Conservation (phyloP, 176 grass and related monocot species). For the Oryza glaberrima region DNA sequence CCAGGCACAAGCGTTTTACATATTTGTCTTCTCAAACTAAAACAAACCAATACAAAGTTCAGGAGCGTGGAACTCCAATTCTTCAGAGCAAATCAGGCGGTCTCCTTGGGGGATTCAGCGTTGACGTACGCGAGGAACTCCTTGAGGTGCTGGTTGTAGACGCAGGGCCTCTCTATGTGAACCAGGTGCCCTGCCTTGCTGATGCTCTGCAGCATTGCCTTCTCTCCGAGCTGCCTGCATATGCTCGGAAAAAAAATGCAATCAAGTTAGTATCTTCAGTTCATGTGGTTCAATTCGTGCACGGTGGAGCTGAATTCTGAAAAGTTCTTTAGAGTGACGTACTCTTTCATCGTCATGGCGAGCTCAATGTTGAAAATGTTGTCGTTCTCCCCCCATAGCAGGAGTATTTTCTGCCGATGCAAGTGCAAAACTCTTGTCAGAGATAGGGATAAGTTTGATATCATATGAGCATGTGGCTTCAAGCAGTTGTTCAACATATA, state of each 20-base stretch:
- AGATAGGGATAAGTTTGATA: background rate
- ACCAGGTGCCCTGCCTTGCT: conserved; percentile 74
- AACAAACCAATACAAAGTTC: background rate
- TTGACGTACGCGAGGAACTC: conserved; percentile 65
- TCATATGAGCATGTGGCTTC: background rate
- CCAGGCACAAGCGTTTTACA: background rate
- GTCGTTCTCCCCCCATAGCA: conserved; percentile 89
- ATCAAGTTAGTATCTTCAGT: background rate
- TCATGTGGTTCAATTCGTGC: background rate
- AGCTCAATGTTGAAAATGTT: conserved; percentile 85
- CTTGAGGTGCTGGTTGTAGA: conserved; percentile 64
- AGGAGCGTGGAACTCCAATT: background rate
- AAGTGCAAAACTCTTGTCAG: conserved; percentile 10
- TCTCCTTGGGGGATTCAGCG: conserved; percentile 37
- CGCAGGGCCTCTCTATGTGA: conserved; percentile 81
- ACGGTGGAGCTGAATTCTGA: background rate
- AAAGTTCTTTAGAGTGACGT: conserved; percentile 8
- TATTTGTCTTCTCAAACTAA: background rate
- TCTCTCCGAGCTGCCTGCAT: conserved; percentile 79
- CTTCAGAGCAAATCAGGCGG: background rate
- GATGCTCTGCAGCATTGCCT: conserved; percentile 68
- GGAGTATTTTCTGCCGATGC: conserved; percentile 69
- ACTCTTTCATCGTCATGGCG: conserved; percentile 86
- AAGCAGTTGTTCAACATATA: background rate
- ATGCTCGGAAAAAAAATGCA: background rate